phyloP scores from a whole-genome alignment of 1,284 basidiomycete species.

The Entoloma clypeatum region DNA sequence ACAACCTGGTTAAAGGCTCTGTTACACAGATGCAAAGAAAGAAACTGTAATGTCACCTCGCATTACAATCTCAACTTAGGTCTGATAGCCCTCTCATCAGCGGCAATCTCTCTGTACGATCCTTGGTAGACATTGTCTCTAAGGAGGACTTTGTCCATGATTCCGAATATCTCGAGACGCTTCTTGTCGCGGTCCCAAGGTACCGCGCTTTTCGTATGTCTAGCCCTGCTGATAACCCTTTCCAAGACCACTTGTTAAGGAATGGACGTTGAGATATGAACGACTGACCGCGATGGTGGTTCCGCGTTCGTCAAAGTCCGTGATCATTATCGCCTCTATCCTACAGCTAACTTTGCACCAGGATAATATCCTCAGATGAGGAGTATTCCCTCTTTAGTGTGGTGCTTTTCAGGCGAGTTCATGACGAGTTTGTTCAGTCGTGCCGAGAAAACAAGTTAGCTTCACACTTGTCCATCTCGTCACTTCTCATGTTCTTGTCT shows the following conservation, averaged over 20 bases:
- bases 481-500: conserved; percentile 4
- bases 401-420: conserved; percentile 88
- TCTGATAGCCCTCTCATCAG: conserved; percentile 41
- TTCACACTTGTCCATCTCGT: conserved; percentile 1
- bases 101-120: conserved; percentile 90
- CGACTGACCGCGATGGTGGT: conserved; percentile 88
- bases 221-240: conserved; percentile 24
- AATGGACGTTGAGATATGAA: conserved; percentile 92
- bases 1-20: conserved; percentile 93
- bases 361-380: conserved; percentile 75
- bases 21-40: conserved; percentile 93
- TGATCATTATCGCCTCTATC: conserved; percentile 13
- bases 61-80: conserved; percentile 5
- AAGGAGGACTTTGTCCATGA: conserved; percentile 80
- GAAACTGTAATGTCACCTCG: conserved; percentile 69
- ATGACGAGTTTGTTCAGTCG: conserved; percentile 92
- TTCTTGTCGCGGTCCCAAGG: conserved; percentile 95
- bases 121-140: conserved; percentile 82
- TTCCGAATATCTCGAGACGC: conserved; percentile 92
- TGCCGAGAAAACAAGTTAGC: conserved; percentile 91
- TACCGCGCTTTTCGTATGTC: conserved; percentile 43
- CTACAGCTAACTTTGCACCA: conserved; percentile 24
- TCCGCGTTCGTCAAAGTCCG: conserved; percentile 84
- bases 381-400: conserved; percentile 89
- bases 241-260: conserved; percentile 75